phyloP scores from a whole-genome alignment of 2,329 filamentous ascomycete species.

The Spiromastix sp. region DNA sequence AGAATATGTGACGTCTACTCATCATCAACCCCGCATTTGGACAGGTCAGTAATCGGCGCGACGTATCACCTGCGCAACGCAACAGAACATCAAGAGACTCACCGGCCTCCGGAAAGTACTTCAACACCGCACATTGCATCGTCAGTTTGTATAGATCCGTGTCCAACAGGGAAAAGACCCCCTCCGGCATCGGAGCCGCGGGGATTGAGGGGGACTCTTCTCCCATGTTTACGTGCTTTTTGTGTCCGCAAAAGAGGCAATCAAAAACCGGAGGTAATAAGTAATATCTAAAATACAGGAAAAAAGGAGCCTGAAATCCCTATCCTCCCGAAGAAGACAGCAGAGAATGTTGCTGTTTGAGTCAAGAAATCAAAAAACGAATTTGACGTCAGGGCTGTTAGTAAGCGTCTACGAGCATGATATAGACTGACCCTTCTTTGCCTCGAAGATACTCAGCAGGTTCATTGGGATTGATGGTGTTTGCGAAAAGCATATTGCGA shows the following conservation, averaged over 20 bases:
- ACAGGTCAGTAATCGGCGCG: too few species aligned
- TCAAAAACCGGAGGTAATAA: neutral
- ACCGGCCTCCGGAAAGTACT: constrained; percentile 68
- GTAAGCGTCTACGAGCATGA: neutral
- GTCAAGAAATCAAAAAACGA: too few species aligned
- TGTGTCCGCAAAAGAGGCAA: neutral
- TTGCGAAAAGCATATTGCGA: neutral
- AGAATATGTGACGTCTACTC: constrained; percentile 68
- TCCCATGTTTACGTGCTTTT: neutral
- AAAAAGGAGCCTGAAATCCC: neutral
- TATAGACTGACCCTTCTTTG: neutral
- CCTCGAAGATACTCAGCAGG: neutral
- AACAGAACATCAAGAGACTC: constrained; percentile 16
- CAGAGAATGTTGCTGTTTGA: neutral
- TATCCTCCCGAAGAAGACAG: neutral
- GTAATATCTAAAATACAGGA: neutral
- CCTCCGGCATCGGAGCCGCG: constrained; percentile 41
- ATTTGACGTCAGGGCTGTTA: neutral
- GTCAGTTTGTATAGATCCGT: constrained; percentile 92
- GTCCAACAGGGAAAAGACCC: constrained; percentile 72
- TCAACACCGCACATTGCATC: constrained; percentile 94
- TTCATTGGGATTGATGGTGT: neutral
- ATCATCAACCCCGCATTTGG: neutral
- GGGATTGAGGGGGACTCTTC: neutral
- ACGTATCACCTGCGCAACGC: too few species aligned